Evolutionary conservation across 345 rosid species (phyloP).

Genomic region (Dipteronia dyeriana): DNA sequence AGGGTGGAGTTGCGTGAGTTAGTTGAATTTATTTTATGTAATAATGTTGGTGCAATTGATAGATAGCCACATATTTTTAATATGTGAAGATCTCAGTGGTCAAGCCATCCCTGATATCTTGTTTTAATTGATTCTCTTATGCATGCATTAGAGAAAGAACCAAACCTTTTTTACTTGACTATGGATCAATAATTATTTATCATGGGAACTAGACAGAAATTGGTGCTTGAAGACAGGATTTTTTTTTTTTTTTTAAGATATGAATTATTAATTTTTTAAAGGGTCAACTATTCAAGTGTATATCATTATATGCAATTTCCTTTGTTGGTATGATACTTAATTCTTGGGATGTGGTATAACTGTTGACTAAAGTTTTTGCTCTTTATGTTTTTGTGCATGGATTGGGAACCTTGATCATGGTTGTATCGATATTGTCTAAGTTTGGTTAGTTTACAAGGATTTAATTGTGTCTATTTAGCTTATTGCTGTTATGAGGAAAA

Average conservation of each 20-base stretch:
- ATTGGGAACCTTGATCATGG: neutral
- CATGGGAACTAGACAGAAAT: neutral
- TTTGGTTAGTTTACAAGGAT: conserved; percentile 7
- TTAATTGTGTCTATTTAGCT: neutral
- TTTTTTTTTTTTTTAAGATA: neutral
- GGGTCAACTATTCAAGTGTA: too few species aligned
- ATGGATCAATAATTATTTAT: too few species aligned
- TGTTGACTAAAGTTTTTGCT: neutral
- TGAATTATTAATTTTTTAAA: neutral
- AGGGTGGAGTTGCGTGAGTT: neutral
- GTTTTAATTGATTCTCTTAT: neutral
- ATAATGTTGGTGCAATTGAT: neutral
- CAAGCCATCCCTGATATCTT: neutral
- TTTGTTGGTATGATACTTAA: neutral
- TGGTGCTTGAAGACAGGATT: neutral
- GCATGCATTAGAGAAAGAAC: neutral
- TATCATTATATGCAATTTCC: neutral
- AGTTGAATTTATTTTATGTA: neutral
- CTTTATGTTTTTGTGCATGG: neutral
- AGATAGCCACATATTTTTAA: neutral
- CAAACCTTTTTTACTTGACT: neutral
- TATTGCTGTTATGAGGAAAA: neutral
- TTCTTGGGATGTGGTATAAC: neutral
- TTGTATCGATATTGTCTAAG: neutral
- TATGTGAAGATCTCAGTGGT: neutral